Evolutionary conservation across 177 flowering plant genomes (phyloP), one percentile per base, ranked within the genome.

Genomic region (Vitis hybrid): DNA sequence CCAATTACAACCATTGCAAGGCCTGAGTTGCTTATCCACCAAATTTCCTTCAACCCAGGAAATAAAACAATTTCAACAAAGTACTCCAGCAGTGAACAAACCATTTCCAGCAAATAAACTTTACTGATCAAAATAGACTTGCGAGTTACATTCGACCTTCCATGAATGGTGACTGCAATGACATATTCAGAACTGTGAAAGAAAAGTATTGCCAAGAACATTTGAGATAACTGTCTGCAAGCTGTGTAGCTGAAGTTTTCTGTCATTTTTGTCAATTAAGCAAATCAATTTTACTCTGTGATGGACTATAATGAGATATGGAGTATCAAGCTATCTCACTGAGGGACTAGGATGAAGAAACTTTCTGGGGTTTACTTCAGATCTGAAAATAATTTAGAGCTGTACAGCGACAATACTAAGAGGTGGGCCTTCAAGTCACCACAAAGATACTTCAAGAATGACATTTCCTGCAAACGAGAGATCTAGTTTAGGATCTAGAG

Each of bases 1-100:
- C 98, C 98, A 48, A 87, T 61, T 13, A 93, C 69, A 74, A 93
- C 90, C 86, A 90, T 66, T n/a, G 68, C 76, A 70, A 95, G 88
- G 11, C 98, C 99, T 19, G 66, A 57, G 74, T 89, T 82, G 80
- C 92, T 91, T 21, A 91, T 65, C 91, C 90, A 86, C 96, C 94
- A 86, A 60, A 70, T 63, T 52, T 90, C 93, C 80, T 95, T 95
- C 76, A 86, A 56, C 17, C 76, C 82, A 17, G 97, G 97, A 69
- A 90, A 84, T 17, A 93, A 62, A 48, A 71, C 7, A 69, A 84
- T 67, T 72, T 91, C 99, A 15, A 81, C 6, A 1, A 75, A 6
- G 65, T 95, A 95, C 76, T 95, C 98, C 46, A 88, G n/a, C 56
- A 93, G 30, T 2, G 93, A 85, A 59, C 77, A 79, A 13, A 79